A percentile compares a stretch with the other conserved stretches of the same genome.
Evolutionary conservation across 768 basidiomycete genomes (phyloP).

Genomic region (Amanita brunnescens): DNA sequence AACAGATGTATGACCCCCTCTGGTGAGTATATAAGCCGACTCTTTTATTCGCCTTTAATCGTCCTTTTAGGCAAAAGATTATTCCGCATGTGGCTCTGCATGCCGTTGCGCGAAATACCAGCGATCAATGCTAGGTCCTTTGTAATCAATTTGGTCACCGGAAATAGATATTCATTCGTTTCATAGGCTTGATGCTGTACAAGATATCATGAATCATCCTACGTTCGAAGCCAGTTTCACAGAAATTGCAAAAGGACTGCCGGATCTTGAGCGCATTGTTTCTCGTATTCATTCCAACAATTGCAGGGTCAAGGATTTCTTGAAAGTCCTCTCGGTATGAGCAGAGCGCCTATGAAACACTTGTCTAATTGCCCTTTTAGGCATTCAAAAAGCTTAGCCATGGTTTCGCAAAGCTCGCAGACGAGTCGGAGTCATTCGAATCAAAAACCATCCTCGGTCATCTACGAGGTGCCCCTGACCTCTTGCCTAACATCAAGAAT

Average conservation of each 20-base stretch:
- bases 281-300: conserved; percentile 93
- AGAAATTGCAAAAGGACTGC: conserved; percentile 69
- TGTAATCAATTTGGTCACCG: background rate
- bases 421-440: conserved; percentile 63
- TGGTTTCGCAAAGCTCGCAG: conserved; percentile 54
- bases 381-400: conserved; percentile 67
- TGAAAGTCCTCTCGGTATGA: conserved; percentile 68
- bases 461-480: conserved; percentile 74
- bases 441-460: conserved; percentile 71
- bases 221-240: conserved; percentile 72
- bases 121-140: conserved; percentile 86
- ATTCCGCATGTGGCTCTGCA: conserved; percentile 95
- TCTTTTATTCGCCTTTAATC: background rate
- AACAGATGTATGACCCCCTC: conserved; percentile 86
- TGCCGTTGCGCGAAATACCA: conserved; percentile 71
- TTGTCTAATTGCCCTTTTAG: conserved; percentile 25
- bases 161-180: background rate
- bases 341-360: background rate
- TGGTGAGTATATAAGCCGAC: conserved; percentile 37
- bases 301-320: conserved; percentile 81
- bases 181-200: conserved; percentile 87
- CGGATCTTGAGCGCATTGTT: conserved; percentile 89
- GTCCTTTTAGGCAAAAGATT: conserved; percentile 72
- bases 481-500: conserved; percentile 60
- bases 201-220: conserved; percentile 79